Evolutionary conservation across 169 alveolate genomes (phyloP).

Genomic region (Besnoitia besnoiti): DNA sequence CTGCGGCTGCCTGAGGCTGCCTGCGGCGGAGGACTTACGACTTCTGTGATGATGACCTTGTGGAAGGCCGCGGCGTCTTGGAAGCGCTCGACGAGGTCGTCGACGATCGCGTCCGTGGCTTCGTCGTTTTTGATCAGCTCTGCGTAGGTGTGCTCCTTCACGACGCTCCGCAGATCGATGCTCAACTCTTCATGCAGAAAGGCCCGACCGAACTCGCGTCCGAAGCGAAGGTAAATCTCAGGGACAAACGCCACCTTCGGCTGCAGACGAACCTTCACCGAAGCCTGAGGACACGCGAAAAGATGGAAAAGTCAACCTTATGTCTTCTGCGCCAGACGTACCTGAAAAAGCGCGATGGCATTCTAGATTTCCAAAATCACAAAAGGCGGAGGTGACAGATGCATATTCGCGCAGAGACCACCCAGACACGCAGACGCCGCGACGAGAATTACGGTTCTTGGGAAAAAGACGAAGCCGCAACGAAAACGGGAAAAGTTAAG

Average conservation of each 20-base stretch:
- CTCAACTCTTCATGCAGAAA: constrained; percentile 37
- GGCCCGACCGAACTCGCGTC: constrained; percentile 29
- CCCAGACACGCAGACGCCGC: too few species aligned
- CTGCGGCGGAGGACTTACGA: too few species aligned
- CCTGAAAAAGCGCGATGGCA: too few species aligned
- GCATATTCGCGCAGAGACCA: too few species aligned
- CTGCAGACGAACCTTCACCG: constrained; percentile 4
- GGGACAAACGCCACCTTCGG: constrained; percentile 57
- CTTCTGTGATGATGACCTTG: constrained; percentile 43
- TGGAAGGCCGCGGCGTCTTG: constrained; percentile 55
- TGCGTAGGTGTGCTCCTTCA: constrained; percentile 28
- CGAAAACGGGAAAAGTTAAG: too few species aligned
- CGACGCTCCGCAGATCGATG: constrained; percentile 37
- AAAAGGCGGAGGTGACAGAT: too few species aligned
- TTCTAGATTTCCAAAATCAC: too few species aligned
- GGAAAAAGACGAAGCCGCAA: too few species aligned
- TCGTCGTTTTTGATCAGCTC: constrained; percentile 25
- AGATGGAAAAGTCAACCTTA: neutral
- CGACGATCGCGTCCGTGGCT: neutral
- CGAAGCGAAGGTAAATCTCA: constrained; percentile 52
- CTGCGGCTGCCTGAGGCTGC: too few species aligned
- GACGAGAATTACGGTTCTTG: too few species aligned
- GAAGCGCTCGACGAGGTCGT: constrained; percentile 21
- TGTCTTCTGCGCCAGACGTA: too few species aligned
- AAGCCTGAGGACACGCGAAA: neutral